Conservation (phyloP, 331 rosid species). For the Rhamnella rubrinervis region DNA sequence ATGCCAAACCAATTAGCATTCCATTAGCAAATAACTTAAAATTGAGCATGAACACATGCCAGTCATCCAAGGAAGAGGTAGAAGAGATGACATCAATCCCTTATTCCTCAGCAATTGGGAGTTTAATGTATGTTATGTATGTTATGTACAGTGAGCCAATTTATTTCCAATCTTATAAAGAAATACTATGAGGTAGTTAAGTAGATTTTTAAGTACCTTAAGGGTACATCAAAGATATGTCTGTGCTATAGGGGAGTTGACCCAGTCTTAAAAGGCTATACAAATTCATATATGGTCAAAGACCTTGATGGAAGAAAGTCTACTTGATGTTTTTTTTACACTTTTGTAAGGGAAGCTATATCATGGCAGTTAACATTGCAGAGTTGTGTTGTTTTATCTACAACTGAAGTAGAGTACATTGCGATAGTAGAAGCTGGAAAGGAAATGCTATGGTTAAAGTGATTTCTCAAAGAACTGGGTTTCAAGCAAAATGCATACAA, state of each 20-base stretch:
- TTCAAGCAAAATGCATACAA: background rate
- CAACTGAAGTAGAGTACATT: background rate
- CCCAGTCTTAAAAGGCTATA: background rate
- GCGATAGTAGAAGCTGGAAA: background rate
- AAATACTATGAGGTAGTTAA: no score
- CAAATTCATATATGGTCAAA: background rate
- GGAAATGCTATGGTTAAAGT: background rate
- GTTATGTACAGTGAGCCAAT: background rate
- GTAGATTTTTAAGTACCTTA: no score
- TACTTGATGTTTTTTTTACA: background rate
- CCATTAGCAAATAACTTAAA: background rate
- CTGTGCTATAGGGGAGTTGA: background rate
- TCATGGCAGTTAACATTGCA: constrained; percentile 1
- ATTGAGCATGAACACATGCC: no score
- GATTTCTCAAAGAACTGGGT: background rate
- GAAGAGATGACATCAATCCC: background rate
- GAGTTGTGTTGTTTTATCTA: background rate
- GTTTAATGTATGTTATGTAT: constrained; percentile 8
- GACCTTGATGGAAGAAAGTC: background rate
- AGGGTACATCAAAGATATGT: background rate
- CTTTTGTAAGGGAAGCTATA: constrained; percentile 1
- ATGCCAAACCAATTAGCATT: background rate
- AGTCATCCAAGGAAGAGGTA: background rate
- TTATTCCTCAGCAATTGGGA: background rate
- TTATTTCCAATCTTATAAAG: background rate